These are phyloP conservation scores for Zea mays DNA, from an alignment of 176 grass and related monocot genomes.

Conservation along the genomic window Zm-B73-REFERENCE-NAM-5.0 NC_050098.1:2008001-2008500, in stretches of 20 bases:
- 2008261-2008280: too few relatives aligned
- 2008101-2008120: too few relatives aligned
- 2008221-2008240: neutral
- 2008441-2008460: constrained; percentile 81
- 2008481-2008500: constrained; percentile 40
- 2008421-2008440: constrained; percentile 68
- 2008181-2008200: too few relatives aligned
- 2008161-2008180: too few relatives aligned
- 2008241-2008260: too few relatives aligned
- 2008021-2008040: too few relatives aligned
- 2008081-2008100: too few relatives aligned
- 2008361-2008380: constrained; percentile 63
- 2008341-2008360: constrained; percentile 73
- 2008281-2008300: neutral
- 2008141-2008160: too few relatives aligned
- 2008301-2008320: constrained; percentile 43
- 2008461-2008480: constrained; percentile 64
- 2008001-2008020: too few relatives aligned
- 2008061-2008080: too few relatives aligned
- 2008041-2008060: too few relatives aligned
- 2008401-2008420: constrained; percentile 71
- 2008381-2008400: constrained; percentile 88
- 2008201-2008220: neutral
- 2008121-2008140: too few relatives aligned
- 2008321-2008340: constrained; percentile 64